Base-by-base conservation (phyloP, 257 asterid genomes). In the Knoxia roxburghii region DNA sequence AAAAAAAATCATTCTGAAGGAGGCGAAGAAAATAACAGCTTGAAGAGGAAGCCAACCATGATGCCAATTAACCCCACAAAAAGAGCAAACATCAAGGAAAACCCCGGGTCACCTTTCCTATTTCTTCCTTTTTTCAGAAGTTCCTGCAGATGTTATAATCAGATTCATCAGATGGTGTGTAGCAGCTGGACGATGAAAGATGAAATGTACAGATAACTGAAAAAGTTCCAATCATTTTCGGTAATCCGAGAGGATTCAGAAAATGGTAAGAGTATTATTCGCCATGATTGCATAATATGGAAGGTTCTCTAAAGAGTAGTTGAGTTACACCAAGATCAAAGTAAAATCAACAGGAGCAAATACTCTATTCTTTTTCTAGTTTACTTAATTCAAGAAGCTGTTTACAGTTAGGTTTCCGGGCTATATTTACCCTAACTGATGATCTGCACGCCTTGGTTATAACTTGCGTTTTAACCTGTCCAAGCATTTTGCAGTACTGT, bases 11-110 rank as follows among this genome's bases (percentile, higher is more conserved):
- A 82, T 62, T 69, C 75, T 68, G 78, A 69, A 21, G 81, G 40
- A 52, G 78, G 80, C 1, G 81, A 72, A n/a, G 82, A 73, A 67
- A 75, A 77, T 72, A 79, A 76, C 72, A 78, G 72, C 75, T 77
- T 79, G 53, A 77, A 65, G 59, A 82, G 70, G 71, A 82, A 62
- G 51, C 87, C 87, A 24, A 72, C 79, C 74, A 72, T 62, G 50
- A 82, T 39, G 33, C 87, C 85, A 37, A 79, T 82, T 63, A 82
- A 24, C 33, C 81, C 84, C 51, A 77, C 85, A 49, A 79, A 29
- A 65, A 79, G 53, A 0, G 87, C 82, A 67, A 82, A 82, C 55
- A 27, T 68, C 5, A 77, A 32, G 65, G 87, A 77, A 69, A 82
- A 79, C 35, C 85, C 81, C 26, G 77, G 65, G 49, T 77, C 79